Evolutionary conservation across 306 rosid species (phyloP).

Genomic region (Pyrus pyrifolia): DNA sequence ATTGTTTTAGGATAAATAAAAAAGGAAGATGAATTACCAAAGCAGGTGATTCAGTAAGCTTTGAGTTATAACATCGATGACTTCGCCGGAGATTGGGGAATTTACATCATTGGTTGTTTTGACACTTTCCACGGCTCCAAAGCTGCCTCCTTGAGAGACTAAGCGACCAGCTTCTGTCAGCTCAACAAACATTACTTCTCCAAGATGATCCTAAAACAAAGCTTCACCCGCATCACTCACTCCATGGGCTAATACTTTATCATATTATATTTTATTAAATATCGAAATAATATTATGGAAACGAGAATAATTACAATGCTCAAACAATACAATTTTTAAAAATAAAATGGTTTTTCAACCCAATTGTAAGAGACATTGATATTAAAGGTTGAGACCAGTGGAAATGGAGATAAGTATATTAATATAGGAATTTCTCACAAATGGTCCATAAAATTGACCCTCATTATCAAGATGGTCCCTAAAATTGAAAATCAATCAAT

Average conservation of each 20-base stretch:
- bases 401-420: not conserved
- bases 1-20: not conserved
- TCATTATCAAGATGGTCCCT: too few relatives aligned
- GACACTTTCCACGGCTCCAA: constrained; percentile 95
- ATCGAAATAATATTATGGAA: too few relatives aligned
- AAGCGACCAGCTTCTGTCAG: constrained; percentile 58
- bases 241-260: not conserved
- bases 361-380: not conserved
- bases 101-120: constrained; percentile 90
- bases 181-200: constrained; percentile 92
- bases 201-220: constrained; percentile 77
- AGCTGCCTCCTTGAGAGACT: constrained; percentile 46
- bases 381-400: not conserved
- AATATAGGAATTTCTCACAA: not conserved
- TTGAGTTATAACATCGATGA: constrained; percentile 60
- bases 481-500: too few relatives aligned
- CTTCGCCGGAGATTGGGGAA: constrained; percentile 89
- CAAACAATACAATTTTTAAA: not conserved
- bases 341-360: too few relatives aligned
- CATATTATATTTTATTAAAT: too few relatives aligned
- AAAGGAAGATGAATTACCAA: constrained; percentile 39
- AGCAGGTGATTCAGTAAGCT: constrained; percentile 63
- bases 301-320: too few relatives aligned
- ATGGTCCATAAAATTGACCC: too few relatives aligned
- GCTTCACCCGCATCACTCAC: not conserved